Conservation (phyloP, 805 yeast species). For the Monosporozyma servazzii region DNA sequence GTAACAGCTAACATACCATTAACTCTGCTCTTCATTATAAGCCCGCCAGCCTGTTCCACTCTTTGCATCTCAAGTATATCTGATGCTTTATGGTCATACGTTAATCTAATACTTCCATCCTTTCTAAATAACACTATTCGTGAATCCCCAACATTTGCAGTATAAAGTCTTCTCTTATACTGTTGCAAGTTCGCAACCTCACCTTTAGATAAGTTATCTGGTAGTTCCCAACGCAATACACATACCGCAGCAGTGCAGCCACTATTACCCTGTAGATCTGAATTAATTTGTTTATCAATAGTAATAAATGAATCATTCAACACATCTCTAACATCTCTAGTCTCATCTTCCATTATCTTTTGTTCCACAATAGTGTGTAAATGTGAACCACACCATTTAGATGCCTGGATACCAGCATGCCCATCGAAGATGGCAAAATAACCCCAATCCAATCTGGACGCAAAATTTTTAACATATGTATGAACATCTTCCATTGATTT, state of each 20-base stretch:
- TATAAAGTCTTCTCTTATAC: constrained; percentile 70
- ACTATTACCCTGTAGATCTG: constrained; percentile 57
- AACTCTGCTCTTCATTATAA: constrained; percentile 82
- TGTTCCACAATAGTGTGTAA: constrained; percentile 62
- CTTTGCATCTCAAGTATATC: constrained; percentile 71
- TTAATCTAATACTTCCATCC: constrained; percentile 67
- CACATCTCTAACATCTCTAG: constrained; percentile 51
- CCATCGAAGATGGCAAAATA: constrained; percentile 95
- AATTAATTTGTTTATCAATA: constrained; percentile 62
- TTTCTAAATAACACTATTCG: constrained; percentile 68
- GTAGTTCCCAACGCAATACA: constrained; percentile 72
- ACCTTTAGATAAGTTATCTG: constrained; percentile 18
- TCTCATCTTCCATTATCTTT: constrained; percentile 40
- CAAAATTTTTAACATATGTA: constrained; percentile 84
- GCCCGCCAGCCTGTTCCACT: constrained; percentile 71
- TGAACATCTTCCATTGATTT: constrained; percentile 95
- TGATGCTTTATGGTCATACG: constrained; percentile 90
- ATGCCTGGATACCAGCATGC: constrained; percentile 89
- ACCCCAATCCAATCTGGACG: constrained; percentile 87
- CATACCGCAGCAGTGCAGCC: constrained; percentile 98
- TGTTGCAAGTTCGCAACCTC: constrained; percentile 24
- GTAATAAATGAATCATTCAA: constrained; percentile 60
- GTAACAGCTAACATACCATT: constrained; percentile 95
- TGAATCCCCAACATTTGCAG: constrained; percentile 94
- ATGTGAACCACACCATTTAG: constrained; percentile 89